These are phyloP conservation scores for Achaetomium macrosporum DNA, from an alignment of 2,329 filamentous ascomycete species.

Conservation along the genomic window DNA sequence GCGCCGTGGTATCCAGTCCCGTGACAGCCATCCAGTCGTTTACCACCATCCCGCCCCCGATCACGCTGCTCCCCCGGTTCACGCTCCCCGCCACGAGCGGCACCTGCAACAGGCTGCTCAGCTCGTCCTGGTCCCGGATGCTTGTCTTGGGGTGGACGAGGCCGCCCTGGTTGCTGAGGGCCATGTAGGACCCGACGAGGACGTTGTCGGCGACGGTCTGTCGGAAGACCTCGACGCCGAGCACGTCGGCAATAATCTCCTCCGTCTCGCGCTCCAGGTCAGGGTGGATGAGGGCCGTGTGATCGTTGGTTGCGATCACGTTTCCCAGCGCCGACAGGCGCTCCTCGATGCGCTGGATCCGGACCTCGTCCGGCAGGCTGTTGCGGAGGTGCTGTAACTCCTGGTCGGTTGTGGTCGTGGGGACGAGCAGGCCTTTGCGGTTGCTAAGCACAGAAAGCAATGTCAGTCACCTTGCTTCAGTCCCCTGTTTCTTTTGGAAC, in stretches of 20 bases:
- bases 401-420: conserved; percentile 93
- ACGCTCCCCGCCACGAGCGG: conserved; percentile 91
- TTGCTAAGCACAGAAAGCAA: conserved; percentile 52
- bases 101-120: conserved; percentile 87
- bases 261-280: conserved; percentile 97
- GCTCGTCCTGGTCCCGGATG: conserved; percentile 96
- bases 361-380: conserved; percentile 82
- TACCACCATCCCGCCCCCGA: conserved; percentile 95
- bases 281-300: conserved; percentile 92
- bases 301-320: conserved; percentile 93
- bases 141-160: conserved; percentile 96
- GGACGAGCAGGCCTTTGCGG: conserved; percentile 92
- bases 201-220: conserved; percentile 98
- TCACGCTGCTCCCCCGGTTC: conserved; percentile 87
- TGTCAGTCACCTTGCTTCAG: conserved; percentile 7
- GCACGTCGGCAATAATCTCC: conserved; percentile 93
- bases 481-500: conserved; percentile 20
- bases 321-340: conserved; percentile 91
- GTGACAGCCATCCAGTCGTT: conserved; percentile 98
- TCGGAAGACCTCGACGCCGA: conserved; percentile 82
- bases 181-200: conserved; percentile 94
- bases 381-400: conserved; percentile 97
- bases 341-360: conserved; percentile 97
- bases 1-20: conserved; percentile 91
- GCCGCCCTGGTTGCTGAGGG: conserved; percentile 89